Evolutionary conservation across 176 grass and related monocot genomes (phyloP).

Genomic region (Triticum monococcum): DNA sequence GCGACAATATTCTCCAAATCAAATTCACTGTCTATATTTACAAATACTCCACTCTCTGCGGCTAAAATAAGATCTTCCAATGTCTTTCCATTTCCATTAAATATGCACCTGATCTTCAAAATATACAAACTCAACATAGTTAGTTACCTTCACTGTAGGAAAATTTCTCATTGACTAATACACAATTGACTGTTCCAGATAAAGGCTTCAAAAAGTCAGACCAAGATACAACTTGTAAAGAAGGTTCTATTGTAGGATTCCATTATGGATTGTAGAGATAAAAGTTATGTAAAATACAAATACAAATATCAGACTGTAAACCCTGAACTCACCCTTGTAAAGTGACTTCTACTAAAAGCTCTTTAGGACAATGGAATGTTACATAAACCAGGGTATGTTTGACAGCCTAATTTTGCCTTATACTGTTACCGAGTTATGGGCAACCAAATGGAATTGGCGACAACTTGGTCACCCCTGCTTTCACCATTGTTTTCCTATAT

Average conservation of each 20-base stretch:
- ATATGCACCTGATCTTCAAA: conserved; percentile 92
- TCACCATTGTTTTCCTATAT: neutral
- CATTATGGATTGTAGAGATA: neutral
- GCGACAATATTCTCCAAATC: conserved; percentile 89
- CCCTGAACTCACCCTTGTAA: neutral
- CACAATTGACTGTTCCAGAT: neutral
- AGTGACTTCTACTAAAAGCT: neutral
- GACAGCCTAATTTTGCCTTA: neutral
- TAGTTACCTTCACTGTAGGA: neutral
- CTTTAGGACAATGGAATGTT: neutral
- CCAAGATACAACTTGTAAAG: conserved; percentile 1
- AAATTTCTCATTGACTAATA: neutral
- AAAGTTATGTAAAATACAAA: neutral
- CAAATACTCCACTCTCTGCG: conserved; percentile 83
- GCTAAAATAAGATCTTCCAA: conserved; percentile 88
- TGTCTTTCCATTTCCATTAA: conserved; percentile 96
- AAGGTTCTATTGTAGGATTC: neutral
- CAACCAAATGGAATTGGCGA: neutral
- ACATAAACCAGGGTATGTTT: neutral
- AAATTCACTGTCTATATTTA: conserved; percentile 98
- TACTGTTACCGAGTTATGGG: neutral
- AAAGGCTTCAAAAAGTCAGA: neutral
- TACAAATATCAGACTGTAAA: neutral
- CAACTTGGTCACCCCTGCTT: neutral
- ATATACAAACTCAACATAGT: conserved; percentile 27